Percentiles rank a stretch among this genome's conserved stretches.
These are phyloP conservation scores for Bertia moriformis DNA, from an alignment of 2,329 filamentous ascomycete genomes.

Conservation along the genomic window DNA sequence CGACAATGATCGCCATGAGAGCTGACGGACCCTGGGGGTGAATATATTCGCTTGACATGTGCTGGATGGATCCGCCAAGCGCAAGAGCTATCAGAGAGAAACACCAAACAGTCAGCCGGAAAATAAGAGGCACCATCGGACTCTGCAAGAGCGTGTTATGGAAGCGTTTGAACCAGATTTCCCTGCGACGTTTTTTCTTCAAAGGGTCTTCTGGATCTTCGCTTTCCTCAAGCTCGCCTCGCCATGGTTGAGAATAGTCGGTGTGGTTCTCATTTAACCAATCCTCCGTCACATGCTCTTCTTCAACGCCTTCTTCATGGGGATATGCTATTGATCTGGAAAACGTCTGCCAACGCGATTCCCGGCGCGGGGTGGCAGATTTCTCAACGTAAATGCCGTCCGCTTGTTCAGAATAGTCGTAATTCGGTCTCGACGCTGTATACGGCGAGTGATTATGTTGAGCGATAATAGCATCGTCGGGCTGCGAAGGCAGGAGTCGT, in stretches of 20 bases:
- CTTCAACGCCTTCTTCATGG: constrained; percentile 14
- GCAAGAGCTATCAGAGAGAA: constrained; percentile 73
- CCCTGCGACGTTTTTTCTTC: constrained; percentile 6
- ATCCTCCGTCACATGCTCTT: constrained; percentile 24
- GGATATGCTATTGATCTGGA: constrained; percentile 24
- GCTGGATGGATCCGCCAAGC: constrained; percentile 62
- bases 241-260: constrained; percentile 22
- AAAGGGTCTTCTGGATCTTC: background rate
- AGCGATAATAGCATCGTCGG: constrained; percentile 22
- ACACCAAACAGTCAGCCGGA: constrained; percentile 67
- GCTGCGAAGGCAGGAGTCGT: constrained; percentile 17
- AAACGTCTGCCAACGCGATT: constrained; percentile 29
- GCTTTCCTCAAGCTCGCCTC: background rate
- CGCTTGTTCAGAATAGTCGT: constrained; percentile 2
- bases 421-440: constrained; percentile 9
- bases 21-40: constrained; percentile 58
- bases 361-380: constrained; percentile 8
- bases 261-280: constrained; percentile 26
- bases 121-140: constrained; percentile 70
- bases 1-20: constrained; percentile 77
- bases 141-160: constrained; percentile 62
- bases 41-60: constrained; percentile 31
- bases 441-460: constrained; percentile 26
- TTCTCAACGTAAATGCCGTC: constrained; percentile 2
- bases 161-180: constrained; percentile 40